Base-by-base conservation (phyloP, 371 early-diverging fungal genomes). In the Saksenaea vasiformis region DNA sequence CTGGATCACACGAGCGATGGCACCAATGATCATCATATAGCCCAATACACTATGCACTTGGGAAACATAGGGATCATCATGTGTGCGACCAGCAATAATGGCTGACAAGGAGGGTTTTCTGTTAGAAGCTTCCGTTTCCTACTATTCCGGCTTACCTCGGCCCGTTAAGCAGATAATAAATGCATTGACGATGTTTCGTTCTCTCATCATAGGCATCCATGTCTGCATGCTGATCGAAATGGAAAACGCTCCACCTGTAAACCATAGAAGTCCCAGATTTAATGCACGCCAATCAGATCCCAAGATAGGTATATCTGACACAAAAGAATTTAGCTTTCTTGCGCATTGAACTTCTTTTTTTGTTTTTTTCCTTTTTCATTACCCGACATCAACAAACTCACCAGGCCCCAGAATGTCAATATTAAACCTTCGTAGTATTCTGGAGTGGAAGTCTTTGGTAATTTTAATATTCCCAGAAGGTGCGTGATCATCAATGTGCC, bases 401-500 rank as follows among this genome's bases (percentile, higher is more conserved):
- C 41, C 3, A 73, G 47, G 22, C 80, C 80, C 77, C 80, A 80
- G 26, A 73, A 41, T 4, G 70, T 68, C 39, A 80, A 28, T n/a
- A 77, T 53, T 19, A 77, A 38, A n/a, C 73, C 70, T 47, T 80
- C 80, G 62, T 75, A 80, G 57, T 80, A 77, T 65, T 80, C 80
- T 43, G 77, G 77, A 9, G 77, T 77, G 14, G 75, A 74, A 8
- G 71, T 63, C 31, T 73, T 71, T 37, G 80, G 80, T 54, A 80
- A 53, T 38, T 68, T 60, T 17, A 77, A 63, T 10, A 77, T 64
- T 8, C 72, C 61, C 34, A 80, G 47, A 28, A 80, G 57, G 61
- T 80, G 80, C n/a, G 75, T 64, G 3, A 80, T 38, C 9, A 59
- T 53, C 0, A 71, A 35, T 27, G 77, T 71, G 14, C 80, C 80